These are phyloP conservation scores for Rhododendron molle DNA, from an alignment of 148 eudicot genomes.

Conservation along the genomic window DNA sequence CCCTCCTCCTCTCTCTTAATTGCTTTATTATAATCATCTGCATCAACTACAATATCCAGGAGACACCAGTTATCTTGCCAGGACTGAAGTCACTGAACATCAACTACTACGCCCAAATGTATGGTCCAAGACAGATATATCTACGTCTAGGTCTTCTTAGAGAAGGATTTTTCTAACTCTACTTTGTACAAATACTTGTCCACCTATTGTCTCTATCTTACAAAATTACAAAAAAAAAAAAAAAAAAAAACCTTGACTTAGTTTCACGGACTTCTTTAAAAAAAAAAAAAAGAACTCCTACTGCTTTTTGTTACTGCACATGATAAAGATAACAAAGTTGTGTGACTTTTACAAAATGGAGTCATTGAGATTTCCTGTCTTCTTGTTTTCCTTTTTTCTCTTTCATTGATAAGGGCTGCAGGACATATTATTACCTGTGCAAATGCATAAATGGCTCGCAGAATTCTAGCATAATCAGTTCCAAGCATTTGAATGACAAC, in stretches of 20 bases:
- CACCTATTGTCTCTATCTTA: not conserved
- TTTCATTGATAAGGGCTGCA: not conserved
- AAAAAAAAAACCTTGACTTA: not conserved
- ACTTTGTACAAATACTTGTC: not conserved
- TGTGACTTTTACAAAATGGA: not conserved
- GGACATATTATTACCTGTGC: slow-evolving; percentile 64
- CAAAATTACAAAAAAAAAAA: not conserved
- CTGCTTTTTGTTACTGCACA: not conserved
- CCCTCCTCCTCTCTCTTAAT: not conserved
- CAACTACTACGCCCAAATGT: not conserved
- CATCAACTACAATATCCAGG: not conserved
- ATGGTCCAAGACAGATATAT: not conserved
- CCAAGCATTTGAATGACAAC: slow-evolving; percentile 92
- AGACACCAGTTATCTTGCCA: not conserved
- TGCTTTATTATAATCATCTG: not conserved
- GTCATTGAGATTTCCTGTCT: not conserved
- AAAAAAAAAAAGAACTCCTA: not conserved
- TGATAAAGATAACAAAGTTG: not conserved
- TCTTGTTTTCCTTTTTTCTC: not conserved
- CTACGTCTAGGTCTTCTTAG: not conserved
- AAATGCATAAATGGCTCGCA: slow-evolving; percentile 83
- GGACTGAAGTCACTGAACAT: not conserved
- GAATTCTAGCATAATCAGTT: slow-evolving; percentile 91
- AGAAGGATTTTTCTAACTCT: not conserved
- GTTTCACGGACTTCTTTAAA: not conserved